A percentile compares a stretch with the other conserved stretches of the same genome.
phyloP scores from a whole-genome alignment of 2,329 filamentous ascomycete genomes.

The Beauveria bassiana region DNA sequence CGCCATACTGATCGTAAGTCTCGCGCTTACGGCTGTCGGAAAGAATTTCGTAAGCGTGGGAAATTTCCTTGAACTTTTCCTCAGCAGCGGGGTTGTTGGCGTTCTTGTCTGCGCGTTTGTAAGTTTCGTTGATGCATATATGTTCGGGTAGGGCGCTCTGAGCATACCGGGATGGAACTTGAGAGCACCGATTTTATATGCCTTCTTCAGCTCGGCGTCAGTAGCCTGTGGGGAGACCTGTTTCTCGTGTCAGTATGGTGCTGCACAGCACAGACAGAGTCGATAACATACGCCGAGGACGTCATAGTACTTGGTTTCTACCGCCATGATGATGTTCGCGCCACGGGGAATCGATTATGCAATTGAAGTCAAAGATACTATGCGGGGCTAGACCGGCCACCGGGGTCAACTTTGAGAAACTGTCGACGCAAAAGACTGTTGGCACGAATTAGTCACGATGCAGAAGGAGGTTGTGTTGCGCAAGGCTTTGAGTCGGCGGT shows the following conservation, averaged over 20 bases:
- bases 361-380: not conserved
- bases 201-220: conserved; percentile 84
- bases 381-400: not conserved
- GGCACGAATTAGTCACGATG: not conserved
- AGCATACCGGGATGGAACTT: conserved; percentile 75
- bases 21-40: conserved; percentile 86
- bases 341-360: not conserved
- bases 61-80: conserved; percentile 98
- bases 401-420: not conserved
- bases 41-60: conserved; percentile 90
- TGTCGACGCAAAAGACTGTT: not conserved
- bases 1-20: conserved; percentile 95
- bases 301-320: conserved; percentile 74
- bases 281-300: conserved; percentile 58
- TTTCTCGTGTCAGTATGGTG: not conserved
- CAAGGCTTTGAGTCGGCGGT: not conserved
- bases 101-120: conserved; percentile 71
- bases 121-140: conserved; percentile 9
- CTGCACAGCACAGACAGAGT: no score
- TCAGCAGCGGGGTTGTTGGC: conserved; percentile 85
- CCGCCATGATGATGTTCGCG: conserved; percentile 55
- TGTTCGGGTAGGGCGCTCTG: not conserved
- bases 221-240: conserved; percentile 73
- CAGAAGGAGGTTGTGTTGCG: not conserved
- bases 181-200: conserved; percentile 74